Conservation (phyloP, 2,329 filamentous ascomycete species). For the Didymella exigua region DNA sequence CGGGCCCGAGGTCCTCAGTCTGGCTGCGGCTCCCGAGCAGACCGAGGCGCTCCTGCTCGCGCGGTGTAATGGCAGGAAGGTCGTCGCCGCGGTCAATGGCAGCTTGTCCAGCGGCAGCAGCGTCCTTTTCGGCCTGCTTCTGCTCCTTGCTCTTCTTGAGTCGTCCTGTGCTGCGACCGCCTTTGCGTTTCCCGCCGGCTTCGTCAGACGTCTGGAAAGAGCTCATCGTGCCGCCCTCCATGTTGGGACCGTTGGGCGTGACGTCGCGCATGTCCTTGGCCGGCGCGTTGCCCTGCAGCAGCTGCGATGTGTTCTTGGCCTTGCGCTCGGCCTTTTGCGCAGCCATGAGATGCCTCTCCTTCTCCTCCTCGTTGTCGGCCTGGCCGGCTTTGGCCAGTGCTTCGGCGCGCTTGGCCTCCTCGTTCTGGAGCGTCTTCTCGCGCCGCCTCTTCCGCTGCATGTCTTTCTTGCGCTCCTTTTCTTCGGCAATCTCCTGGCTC, state of each 20-base stretch:
- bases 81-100: constrained; percentile 80
- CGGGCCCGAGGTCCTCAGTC: constrained; percentile 55
- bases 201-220: constrained; percentile 75
- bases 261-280: constrained; percentile 75
- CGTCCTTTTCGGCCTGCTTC: constrained; percentile 72
- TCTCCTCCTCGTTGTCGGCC: constrained; percentile 81
- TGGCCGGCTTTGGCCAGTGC: constrained; percentile 78
- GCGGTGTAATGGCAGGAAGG: constrained; percentile 65
- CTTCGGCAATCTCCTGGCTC: constrained; percentile 85
- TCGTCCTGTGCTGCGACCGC: constrained; percentile 61
- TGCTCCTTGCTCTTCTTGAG: constrained; percentile 87
- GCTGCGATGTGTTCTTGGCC: constrained; percentile 85
- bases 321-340: constrained; percentile 92
- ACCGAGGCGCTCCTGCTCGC: constrained; percentile 61
- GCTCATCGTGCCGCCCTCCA: constrained; percentile 84
- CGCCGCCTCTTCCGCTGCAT: constrained; percentile 97
- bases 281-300: constrained; percentile 80
- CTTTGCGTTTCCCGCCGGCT: constrained; percentile 57
- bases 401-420: constrained; percentile 79
- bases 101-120: constrained; percentile 85
- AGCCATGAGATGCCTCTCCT: constrained; percentile 78
- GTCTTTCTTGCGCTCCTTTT: constrained; percentile 99
- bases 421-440: constrained; percentile 91
- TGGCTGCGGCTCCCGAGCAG: constrained; percentile 51
- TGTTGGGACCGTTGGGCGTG: constrained; percentile 74